Evolutionary conservation across 2,329 filamentous ascomycete species (phyloP).

Genomic region (Samsoniella hepiali): DNA sequence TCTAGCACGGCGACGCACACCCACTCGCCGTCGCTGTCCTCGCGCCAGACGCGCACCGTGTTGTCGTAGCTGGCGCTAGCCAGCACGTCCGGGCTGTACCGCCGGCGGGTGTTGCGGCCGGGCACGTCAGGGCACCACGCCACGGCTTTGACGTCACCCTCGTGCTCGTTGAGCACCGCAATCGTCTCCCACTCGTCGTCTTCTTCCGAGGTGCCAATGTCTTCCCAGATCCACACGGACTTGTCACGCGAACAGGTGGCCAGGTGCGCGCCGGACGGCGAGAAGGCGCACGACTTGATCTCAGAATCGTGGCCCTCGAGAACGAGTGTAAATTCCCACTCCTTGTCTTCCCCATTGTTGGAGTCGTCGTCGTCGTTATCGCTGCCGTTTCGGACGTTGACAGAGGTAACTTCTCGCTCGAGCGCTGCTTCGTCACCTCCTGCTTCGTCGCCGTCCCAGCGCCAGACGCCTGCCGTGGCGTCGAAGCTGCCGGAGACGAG

Average conservation of each 20-base stretch:
- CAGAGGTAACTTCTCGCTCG: conserved; percentile 15
- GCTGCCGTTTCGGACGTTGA: conserved; percentile 20
- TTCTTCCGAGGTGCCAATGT: conserved; percentile 66
- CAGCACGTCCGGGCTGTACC: conserved; percentile 66
- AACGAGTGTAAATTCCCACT: conserved; percentile 90
- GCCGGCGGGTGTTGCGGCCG: conserved; percentile 42
- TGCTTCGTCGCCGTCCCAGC: conserved; percentile 51
- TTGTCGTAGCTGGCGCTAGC: conserved; percentile 95
- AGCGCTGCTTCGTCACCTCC: conserved; percentile 18
- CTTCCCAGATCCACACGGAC: conserved; percentile 98
- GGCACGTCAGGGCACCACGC: conserved; percentile 78
- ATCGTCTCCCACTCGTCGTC: conserved; percentile 98
- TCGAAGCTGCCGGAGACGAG: conserved; percentile 94
- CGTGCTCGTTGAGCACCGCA: conserved; percentile 90
- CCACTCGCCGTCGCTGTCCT: conserved; percentile 89
- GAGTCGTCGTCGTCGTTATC: conserved; percentile 30
- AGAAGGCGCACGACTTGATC: conserved; percentile 77
- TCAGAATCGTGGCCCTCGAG: conserved; percentile 95
- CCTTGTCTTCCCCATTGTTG: conserved; percentile 63
- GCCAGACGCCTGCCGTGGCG: conserved; percentile 83
- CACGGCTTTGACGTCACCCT: conserved; percentile 91
- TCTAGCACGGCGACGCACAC: conserved; percentile 78
- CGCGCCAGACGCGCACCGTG: conserved; percentile 81
- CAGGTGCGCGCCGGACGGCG: conserved; percentile 70
- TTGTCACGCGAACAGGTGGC: conserved; percentile 93